phyloP scores from a whole-genome alignment of 2,329 filamentous ascomycete species.

The Colletotrichum melonis region DNA sequence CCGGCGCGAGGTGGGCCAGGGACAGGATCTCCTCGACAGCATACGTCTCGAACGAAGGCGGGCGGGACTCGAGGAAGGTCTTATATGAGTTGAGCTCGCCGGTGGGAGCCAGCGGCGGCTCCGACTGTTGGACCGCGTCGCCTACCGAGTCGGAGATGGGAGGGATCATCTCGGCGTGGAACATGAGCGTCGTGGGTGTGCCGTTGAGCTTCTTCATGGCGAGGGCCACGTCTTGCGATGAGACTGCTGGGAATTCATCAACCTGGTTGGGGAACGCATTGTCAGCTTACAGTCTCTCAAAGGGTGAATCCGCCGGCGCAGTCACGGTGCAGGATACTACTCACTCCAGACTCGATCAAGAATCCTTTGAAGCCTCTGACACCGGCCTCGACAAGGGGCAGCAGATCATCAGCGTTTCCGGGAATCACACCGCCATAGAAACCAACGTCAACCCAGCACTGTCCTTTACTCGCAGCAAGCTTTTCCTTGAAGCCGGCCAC shows the following conservation, averaged over 20 bases:
- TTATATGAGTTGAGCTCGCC: constrained; percentile 83
- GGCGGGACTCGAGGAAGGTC: constrained; percentile 92
- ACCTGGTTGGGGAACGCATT: constrained; percentile 64
- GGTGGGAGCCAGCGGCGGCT: constrained; percentile 75
- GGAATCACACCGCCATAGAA: constrained; percentile 97
- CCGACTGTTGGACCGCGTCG: constrained; percentile 77
- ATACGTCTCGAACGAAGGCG: constrained; percentile 89
- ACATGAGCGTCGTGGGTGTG: constrained; percentile 93
- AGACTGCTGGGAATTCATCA: constrained; percentile 95
- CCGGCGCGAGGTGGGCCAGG: constrained; percentile 81
- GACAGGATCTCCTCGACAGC: constrained; percentile 89
- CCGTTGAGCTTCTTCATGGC: constrained; percentile 86
- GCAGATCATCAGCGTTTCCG: constrained; percentile 84
- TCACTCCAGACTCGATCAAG: constrained; percentile 93
- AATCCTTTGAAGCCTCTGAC: constrained; percentile 98
- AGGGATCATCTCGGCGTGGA: constrained; percentile 99
- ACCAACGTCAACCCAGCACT: constrained; percentile 99
- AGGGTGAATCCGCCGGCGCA: not conserved
- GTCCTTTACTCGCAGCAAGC: constrained; percentile 81
- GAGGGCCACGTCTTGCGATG: constrained; percentile 78
- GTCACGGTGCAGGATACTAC: constrained; percentile 41
- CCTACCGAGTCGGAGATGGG: constrained; percentile 83
- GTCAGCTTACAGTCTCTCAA: not conserved
- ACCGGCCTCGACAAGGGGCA: constrained; percentile 83
- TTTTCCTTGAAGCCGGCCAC: constrained; percentile 86